Percentiles rank a stretch among this genome's conserved stretches.
phyloP scores from a whole-genome alignment of 2,329 filamentous ascomycete genomes.

The Penicillium italicum region DNA sequence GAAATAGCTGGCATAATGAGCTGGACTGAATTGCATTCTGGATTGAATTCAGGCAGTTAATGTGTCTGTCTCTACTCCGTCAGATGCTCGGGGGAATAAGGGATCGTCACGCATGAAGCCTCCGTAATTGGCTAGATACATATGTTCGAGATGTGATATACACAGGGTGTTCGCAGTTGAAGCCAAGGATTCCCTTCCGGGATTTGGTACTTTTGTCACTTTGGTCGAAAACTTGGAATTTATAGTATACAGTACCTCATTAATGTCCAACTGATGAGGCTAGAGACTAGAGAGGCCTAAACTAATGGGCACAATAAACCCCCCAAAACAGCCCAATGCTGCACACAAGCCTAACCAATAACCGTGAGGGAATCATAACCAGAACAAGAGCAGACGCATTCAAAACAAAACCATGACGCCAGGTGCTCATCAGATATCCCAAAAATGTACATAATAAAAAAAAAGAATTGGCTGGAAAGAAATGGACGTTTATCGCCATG shows the following conservation, averaged over 20 bases:
- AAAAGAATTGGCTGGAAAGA: conserved; percentile 8
- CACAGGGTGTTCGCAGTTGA: conserved; percentile 9
- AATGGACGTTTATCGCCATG: conserved; percentile 25
- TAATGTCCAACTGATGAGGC: conserved; percentile 3
- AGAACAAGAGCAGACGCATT: conserved; percentile 8
- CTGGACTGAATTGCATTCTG: neutral
- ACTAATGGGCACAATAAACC: conserved; percentile 1
- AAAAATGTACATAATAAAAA: conserved; percentile 9
- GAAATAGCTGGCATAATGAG: neutral
- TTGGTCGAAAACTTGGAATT: neutral
- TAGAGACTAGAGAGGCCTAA: neutral
- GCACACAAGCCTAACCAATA: conserved; percentile 12
- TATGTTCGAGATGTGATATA: conserved; percentile 8
- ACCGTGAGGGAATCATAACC: conserved; percentile 20
- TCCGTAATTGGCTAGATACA: conserved; percentile 5
- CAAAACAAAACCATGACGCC: conserved; percentile 16
- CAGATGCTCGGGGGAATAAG: conserved; percentile 16
- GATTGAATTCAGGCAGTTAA: neutral
- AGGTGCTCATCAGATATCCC: conserved; percentile 8
- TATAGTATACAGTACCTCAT: conserved; percentile 1
- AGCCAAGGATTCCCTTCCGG: conserved; percentile 10
- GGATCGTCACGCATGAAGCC: conserved; percentile 5
- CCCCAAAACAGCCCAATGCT: conserved; percentile 9
- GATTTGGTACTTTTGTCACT: conserved; percentile 1
- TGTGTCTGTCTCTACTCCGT: neutral